phyloP scores from a whole-genome alignment of 352 stramenopile genomes.

The Saprolegnia diclina region DNA sequence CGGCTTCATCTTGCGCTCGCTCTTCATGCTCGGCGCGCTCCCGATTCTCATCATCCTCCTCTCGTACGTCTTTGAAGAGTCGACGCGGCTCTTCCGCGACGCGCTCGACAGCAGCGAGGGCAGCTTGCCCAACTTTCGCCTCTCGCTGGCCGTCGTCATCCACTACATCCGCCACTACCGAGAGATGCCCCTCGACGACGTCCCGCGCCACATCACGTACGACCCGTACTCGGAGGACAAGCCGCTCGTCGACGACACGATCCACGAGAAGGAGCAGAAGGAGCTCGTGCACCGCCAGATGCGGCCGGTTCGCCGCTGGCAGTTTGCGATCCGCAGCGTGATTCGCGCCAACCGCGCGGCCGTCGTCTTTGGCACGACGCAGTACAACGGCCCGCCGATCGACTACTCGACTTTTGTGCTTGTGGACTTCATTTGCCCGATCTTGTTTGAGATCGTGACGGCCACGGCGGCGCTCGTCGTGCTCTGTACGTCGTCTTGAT shows the following conservation, averaged over 20 bases:
- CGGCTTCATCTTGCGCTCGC: constrained; percentile 63
- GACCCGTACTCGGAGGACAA: constrained; percentile 25
- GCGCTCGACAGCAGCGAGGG: constrained; percentile 82
- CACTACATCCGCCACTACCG: constrained; percentile 74
- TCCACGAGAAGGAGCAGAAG: not conserved
- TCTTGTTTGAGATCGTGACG: constrained; percentile 75
- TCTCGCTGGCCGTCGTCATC: constrained; percentile 76
- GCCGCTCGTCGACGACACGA: constrained; percentile 1
- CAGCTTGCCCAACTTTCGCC: constrained; percentile 73
- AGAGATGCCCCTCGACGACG: constrained; percentile 73
- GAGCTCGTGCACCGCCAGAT: constrained; percentile 26
- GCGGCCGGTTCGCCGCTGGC: constrained; percentile 4
- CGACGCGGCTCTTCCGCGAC: constrained; percentile 71
- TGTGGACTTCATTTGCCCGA: constrained; percentile 74
- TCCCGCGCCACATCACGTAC: constrained; percentile 29
- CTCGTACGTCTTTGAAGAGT: constrained; percentile 86
- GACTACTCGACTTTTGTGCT: constrained; percentile 82
- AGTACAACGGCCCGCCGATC: constrained; percentile 70
- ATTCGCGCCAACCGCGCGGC: constrained; percentile 36
- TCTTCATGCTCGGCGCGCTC: constrained; percentile 59
- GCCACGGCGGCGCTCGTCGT: not conserved
- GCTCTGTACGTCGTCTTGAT: not conserved
- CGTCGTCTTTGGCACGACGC: constrained; percentile 66
- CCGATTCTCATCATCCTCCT: constrained; percentile 74
- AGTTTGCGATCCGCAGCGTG: constrained; percentile 16